Evolutionary conservation across 495 filamentous ascomycete genomes (phyloP), one percentile per base, ranked within the genome.

Genomic region (Neurospora sublineolata): DNA sequence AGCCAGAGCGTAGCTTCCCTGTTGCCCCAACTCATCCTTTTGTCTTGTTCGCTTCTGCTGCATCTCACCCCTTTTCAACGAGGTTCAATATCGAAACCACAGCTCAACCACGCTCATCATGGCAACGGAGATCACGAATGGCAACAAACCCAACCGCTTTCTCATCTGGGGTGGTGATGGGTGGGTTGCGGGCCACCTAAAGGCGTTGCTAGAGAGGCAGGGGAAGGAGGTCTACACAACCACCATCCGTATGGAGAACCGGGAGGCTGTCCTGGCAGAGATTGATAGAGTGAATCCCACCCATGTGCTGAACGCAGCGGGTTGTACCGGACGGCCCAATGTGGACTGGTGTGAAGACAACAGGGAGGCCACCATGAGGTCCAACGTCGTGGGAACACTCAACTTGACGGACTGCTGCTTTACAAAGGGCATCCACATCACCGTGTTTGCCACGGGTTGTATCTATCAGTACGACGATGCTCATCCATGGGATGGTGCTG

Each of bases 271-370:
- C 71, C 75, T 86, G 58, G 81, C 82, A 33, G 85, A 87, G 73
- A 82, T 90, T 30, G 82, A 88, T 70, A 81, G 78, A 70, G 78
- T 88, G 73, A 86, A 86, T 76, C 88, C 88, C 64, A 89, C 87
- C 4, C 87, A 90, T 72, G 87, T 90, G 39, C 78, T 90, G 58
- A 89, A 89, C 76, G 86, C 85, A 72, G 88, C 88, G 64, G 88
- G 88, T 37, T 88, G 85, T 73, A 90, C 88, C n/a, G 88, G 88
- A 44, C 85, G 88, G 27, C 88, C 88, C 69, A 90, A 90, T 73
- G 88, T 90, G 75, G 88, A 90, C 80, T 90, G 88, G 88, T 90
- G 88, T 74, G 88, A 90, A 79, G 87, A 89, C 75, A 86, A 90
- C 80, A 88, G 84, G 78, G 84, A 89, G 77, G 85, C 86, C 41